Evolutionary conservation across 2,329 filamentous ascomycete genomes (phyloP).

Genomic region (Aspergillus eucalypticola): DNA sequence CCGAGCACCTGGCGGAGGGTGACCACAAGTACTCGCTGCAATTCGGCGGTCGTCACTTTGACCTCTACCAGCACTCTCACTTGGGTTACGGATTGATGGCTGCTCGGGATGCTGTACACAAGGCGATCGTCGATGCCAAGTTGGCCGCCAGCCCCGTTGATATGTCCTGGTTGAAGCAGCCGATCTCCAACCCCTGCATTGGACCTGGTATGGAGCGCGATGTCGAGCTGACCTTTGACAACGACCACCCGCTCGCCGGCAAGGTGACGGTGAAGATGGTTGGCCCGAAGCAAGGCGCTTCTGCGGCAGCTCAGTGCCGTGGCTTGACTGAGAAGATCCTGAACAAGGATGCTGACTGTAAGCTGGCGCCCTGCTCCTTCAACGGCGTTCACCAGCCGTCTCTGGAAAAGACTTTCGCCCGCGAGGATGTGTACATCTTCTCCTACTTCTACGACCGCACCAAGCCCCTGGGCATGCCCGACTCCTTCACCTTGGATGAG

Average conservation of each 20-base stretch:
- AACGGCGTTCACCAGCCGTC: conserved; percentile 95
- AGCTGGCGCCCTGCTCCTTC: conserved; percentile 91
- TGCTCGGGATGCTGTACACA: conserved; percentile 83
- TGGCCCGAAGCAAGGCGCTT: conserved; percentile 67
- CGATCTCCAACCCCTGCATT: conserved; percentile 83
- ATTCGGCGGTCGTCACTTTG: conserved; percentile 88
- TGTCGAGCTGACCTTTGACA: conserved; percentile 70
- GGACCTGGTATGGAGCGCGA: conserved; percentile 73
- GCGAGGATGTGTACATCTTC: conserved; percentile 93
- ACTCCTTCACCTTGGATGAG: conserved; percentile 89
- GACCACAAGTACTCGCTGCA: conserved; percentile 93
- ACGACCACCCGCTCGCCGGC: conserved; percentile 65
- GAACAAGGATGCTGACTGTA: conserved; percentile 79
- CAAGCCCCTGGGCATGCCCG: conserved; percentile 93
- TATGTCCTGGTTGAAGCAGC: conserved; percentile 67
- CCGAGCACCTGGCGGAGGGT: conserved; percentile 78
- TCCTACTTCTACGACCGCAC: conserved; percentile 98
- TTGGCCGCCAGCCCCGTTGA: conserved; percentile 62
- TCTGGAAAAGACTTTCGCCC: conserved; percentile 85
- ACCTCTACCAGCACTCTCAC: conserved; percentile 97
- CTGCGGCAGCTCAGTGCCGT: conserved; percentile 82
- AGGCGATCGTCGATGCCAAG: conserved; percentile 70
- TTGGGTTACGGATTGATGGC: conserved; percentile 96
- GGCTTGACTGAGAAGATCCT: conserved; percentile 87
- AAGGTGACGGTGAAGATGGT: conserved; percentile 78